Base-by-base conservation (phyloP, 208 protist genomes). In the Leishmania major region DNA sequence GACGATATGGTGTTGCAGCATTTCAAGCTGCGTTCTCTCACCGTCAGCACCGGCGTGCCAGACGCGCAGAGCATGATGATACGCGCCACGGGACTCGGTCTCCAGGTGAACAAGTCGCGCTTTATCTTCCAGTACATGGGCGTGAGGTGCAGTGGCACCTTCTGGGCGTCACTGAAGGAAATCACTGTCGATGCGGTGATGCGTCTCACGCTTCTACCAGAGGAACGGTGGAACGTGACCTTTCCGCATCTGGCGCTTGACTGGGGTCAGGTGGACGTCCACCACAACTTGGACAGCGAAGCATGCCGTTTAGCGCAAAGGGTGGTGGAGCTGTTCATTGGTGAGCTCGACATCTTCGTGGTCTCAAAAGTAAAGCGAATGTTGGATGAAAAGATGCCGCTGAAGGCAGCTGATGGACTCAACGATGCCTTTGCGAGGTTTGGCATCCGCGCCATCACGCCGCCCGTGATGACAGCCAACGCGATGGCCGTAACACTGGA, bases 321-420 rank as follows among this genome's bases (percentile, higher is more conserved):
- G 8, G 28, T 95, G 17, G 69, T 93, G 17, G 80, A 89, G 45
- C 6, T 93, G 0, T 89, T 96, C 67, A 85, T 90, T 51, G 89
- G 91, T 7, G 78, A 96, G 55, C 67, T 96, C 43, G 87, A 96
- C 73, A 78, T 77, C 15, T 71, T 88, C 66, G 88, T 94, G 43
- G 84, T 79, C 25, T 49, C 57, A 15, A 80, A 87, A 69, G 67
- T 94, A 3, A 83, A 89, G 67, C 82, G 84, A 62, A 74, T 88
- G 70, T 49, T 96, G 40, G 59, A 87, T 84, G 13, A 75, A 69
- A 62, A 79, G 55, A 60, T 71, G 83, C 37, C 84, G 5, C 15
- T 31, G 19, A 74, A 86, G 31, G 69, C 89, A 3, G 83, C 86
- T 15, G 74, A 88, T 19, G 75, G 85, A 7, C 13, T 84, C 22